Base-by-base conservation (phyloP, 805 yeast species). In the Monosporozyma aerobia region DNA sequence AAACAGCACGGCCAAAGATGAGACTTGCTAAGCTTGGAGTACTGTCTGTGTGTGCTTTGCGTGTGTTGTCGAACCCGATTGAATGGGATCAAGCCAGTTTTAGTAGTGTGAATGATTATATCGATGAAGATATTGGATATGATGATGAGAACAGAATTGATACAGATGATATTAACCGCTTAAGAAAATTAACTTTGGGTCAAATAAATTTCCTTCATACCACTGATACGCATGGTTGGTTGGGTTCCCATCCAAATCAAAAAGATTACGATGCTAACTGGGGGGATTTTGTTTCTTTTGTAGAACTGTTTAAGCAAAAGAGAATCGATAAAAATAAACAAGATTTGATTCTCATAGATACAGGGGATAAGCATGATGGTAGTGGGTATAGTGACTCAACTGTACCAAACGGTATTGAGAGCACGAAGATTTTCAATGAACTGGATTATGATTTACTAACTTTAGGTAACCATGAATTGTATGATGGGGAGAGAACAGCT, bases 141-240 rank as follows among this genome's bases (percentile, higher is more conserved):
- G 16, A 13, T 9, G 25, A 19, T 39, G 9, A 16, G 19, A 16
- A 8, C n/a, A 22, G 9, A 16, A 37, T 22, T 40, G 44, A 40
- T 8, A 40, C 8, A 5, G 22, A 22, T 40, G 27, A 22, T 43
- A 11, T 22, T 43, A 11, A 43, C 10, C 32, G 19, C 8, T 32
- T 60, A 14, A 52, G 94, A 50, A 77, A 78, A n/a, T 61, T 90
- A 32, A 62, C 68, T 10, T 76, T 90, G 78, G 90, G 90, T 0
- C 79, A 83, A 52, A 53, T 94, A 47, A 92, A 94, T 70, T 87
- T 94, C 60, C 62, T 92, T 27, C 98, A 92, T 63, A 90, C 98
- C 1, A 94, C 99, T 0, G 99, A 94, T 62, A 92, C 97, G 2
- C 99, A 94, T 67, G 97, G 94, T 0, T 94, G 99, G 99, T 80